These are phyloP conservation scores for Termitomyces sp. DNA, from an alignment of 768 basidiomycete genomes.

Conservation along the genomic window DNA sequence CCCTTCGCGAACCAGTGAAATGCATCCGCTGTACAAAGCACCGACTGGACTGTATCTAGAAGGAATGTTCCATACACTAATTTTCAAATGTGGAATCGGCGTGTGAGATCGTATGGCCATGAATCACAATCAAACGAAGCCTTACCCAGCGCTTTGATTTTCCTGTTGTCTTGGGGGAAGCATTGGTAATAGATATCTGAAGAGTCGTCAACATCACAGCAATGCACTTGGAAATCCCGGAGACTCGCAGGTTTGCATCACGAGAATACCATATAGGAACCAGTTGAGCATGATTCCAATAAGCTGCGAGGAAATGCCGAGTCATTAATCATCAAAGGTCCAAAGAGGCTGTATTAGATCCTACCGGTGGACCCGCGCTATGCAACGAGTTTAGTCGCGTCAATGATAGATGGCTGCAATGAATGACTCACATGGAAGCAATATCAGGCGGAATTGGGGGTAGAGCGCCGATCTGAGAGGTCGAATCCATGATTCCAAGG, in stretches of 20 bases:
- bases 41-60: neutral
- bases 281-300: constrained; percentile 9
- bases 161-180: neutral
- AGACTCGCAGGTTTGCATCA: constrained; percentile 6
- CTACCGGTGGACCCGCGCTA: constrained; percentile 1
- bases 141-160: neutral
- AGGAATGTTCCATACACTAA: neutral
- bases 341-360: neutral
- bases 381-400: neutral
- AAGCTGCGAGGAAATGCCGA: neutral
- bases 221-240: neutral
- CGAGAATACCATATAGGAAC: constrained; percentile 8
- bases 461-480: neutral
- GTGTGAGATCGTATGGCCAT: neutral
- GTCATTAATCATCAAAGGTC: neutral
- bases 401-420: neutral
- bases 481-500: neutral
- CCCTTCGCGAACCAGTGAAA: constrained; percentile 8
- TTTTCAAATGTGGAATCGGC: neutral
- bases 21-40: constrained; percentile 4
- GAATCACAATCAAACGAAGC: neutral
- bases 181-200: neutral
- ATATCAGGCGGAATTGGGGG: neutral
- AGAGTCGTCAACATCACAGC: neutral
- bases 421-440: neutral